Evolutionary conservation across 2,329 filamentous ascomycete genomes (phyloP).

Genomic region (Fusarium chlamydosporum): DNA sequence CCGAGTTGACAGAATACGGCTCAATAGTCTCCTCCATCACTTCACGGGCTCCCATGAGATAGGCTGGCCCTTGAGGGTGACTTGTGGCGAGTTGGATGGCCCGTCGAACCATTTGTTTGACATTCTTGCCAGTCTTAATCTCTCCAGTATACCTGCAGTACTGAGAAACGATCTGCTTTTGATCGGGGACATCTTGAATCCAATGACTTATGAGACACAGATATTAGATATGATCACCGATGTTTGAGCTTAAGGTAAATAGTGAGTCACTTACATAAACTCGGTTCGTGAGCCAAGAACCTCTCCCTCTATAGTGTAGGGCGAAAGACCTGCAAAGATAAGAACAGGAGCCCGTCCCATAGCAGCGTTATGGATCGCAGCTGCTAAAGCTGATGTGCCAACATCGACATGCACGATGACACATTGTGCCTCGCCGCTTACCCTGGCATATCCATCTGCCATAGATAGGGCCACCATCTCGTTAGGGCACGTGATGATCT

Average conservation of each 20-base stretch:
- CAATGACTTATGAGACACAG: constrained; percentile 1
- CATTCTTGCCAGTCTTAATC: constrained; percentile 25
- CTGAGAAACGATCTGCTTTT: constrained; percentile 31
- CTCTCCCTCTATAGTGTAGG: constrained; percentile 58
- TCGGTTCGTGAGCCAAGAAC: constrained; percentile 24
- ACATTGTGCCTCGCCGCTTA: constrained; percentile 49
- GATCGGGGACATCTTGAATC: constrained; percentile 38
- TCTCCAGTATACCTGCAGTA: constrained; percentile 31
- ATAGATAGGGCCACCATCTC: constrained; percentile 51
- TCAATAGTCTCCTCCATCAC: constrained; percentile 45
- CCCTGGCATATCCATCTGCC: constrained; percentile 45
- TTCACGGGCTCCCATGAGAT: constrained; percentile 50
- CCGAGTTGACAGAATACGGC: constrained; percentile 11
- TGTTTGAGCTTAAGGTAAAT: rapidly evolving
- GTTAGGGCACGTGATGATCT: constrained; percentile 52
- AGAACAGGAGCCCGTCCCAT: constrained; percentile 53
- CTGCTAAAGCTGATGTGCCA: constrained; percentile 48
- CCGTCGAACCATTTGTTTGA: constrained; percentile 24
- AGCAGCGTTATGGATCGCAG: constrained; percentile 50
- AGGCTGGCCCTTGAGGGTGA: constrained; percentile 47
- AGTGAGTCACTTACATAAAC: constrained; percentile 10
- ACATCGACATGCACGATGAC: constrained; percentile 52
- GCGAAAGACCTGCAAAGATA: constrained; percentile 61
- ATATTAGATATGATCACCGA: background rate
- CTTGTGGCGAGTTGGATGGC: constrained; percentile 46